These are phyloP conservation scores for Pleoardoris graminearum DNA, from an alignment of 2,329 filamentous ascomycete genomes.

Conservation along the genomic window DNA sequence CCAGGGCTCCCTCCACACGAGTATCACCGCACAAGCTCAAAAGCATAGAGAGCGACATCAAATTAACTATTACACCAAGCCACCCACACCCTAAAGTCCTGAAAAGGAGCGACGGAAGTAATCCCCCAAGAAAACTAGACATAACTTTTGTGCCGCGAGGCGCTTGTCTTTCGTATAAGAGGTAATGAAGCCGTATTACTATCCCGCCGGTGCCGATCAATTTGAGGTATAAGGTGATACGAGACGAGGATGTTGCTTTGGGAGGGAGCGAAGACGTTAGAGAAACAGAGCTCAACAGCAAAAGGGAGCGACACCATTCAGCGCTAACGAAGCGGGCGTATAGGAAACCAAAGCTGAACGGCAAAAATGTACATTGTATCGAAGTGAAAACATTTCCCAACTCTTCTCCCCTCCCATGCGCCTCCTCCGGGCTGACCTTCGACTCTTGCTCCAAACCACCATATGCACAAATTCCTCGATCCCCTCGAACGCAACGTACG, in stretches of 20 bases:
- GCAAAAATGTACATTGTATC: conserved; percentile 32
- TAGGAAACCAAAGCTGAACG: conserved; percentile 8
- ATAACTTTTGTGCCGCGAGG: conserved; percentile 26
- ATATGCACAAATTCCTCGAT: conserved; percentile 3
- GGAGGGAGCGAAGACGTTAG: neutral
- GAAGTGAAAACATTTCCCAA: conserved; percentile 15
- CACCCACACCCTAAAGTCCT: neutral
- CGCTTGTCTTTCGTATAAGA: conserved; percentile 23
- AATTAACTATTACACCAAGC: conserved; percentile 1
- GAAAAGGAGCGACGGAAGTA: neutral
- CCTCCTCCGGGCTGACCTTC: conserved; percentile 3
- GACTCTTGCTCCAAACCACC: conserved; percentile 17
- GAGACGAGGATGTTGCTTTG: conserved; percentile 6
- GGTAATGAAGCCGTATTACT: conserved; percentile 15
- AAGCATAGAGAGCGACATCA: neutral
- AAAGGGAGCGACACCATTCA: conserved; percentile 6
- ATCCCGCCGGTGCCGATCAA: conserved; percentile 12
- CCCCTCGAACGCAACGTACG: conserved; percentile 3
- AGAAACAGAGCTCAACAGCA: neutral
- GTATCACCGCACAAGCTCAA: neutral
- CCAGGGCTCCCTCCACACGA: neutral
- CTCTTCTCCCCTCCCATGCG: neutral
- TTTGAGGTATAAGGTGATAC: conserved; percentile 4
- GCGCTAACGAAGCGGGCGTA: neutral
- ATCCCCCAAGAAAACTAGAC: neutral